Evolutionary conservation across 768 basidiomycete genomes (phyloP).

Genomic region (Naganishia onofrii): DNA sequence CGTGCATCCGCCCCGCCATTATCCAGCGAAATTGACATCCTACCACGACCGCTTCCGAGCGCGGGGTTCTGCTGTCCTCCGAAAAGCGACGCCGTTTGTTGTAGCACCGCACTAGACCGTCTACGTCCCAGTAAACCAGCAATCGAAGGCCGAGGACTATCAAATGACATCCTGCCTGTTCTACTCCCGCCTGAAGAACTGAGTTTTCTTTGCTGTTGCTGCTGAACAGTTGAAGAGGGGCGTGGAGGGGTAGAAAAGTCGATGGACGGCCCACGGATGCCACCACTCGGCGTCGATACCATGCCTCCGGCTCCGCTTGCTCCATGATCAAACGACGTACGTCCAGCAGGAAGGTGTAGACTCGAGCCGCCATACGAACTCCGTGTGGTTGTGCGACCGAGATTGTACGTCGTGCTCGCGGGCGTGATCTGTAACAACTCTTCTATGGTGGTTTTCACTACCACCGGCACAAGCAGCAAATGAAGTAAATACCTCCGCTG

Average conservation of each 20-base stretch:
- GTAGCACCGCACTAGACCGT: neutral
- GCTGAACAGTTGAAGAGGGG: neutral
- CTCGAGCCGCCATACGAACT: neutral
- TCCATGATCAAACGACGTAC: too few relatives aligned
- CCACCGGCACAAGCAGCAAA: too few relatives aligned
- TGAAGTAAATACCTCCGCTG: too few relatives aligned
- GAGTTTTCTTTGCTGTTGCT: neutral
- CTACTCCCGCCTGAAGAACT: neutral
- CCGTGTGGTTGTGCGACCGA: neutral
- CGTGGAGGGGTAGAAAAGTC: neutral
- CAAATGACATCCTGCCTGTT: neutral
- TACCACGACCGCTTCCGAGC: too few relatives aligned
- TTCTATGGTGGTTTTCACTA: conserved; percentile 42
- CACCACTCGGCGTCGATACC: neutral
- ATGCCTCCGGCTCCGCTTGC: neutral
- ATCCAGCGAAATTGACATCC: conserved; percentile 5
- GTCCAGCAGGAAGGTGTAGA: too few relatives aligned
- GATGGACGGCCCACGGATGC: conserved; percentile 7
- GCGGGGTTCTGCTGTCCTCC: neutral
- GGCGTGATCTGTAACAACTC: conserved; percentile 29
- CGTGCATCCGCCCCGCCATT: neutral
- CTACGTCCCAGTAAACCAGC: neutral
- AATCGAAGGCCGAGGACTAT: neutral
- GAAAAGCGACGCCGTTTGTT: neutral
- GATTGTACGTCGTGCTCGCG: neutral